phyloP scores from a whole-genome alignment of 2,329 filamentous ascomycete genomes.

The Epichloe sibirici region DNA sequence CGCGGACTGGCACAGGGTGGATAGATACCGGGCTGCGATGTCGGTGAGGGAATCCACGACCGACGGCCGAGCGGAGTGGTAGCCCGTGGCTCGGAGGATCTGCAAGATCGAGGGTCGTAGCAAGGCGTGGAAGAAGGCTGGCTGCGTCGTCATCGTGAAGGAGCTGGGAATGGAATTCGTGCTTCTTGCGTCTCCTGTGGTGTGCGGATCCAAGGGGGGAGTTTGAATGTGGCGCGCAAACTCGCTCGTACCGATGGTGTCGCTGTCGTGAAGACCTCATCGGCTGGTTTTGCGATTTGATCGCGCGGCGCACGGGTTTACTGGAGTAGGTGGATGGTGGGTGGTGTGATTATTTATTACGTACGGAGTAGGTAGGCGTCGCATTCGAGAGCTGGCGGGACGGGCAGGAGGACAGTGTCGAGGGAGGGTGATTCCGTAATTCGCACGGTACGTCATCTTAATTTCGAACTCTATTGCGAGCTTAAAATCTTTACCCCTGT shows the following conservation, averaged over 20 bases:
- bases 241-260: slow-evolving; percentile 15
- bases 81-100: slow-evolving; percentile 83
- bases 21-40: slow-evolving; percentile 69
- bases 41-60: slow-evolving; percentile 84
- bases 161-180: background rate
- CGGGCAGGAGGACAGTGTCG: background rate
- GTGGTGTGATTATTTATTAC: no score
- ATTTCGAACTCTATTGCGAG: background rate
- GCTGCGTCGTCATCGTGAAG: slow-evolving; percentile 32
- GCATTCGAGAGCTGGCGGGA: no score
- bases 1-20: slow-evolving; percentile 60
- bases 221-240: background rate
- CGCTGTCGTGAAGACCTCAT: slow-evolving; percentile 19
- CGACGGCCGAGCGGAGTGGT: slow-evolving; percentile 67
- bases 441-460: background rate
- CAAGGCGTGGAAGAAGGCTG: slow-evolving; percentile 55
- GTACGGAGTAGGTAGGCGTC: no score
- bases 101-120: slow-evolving; percentile 80
- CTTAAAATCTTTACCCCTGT: no score
- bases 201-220: background rate
- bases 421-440: background rate
- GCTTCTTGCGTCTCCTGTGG: background rate
- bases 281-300: slow-evolving; percentile 11
- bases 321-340: no score
- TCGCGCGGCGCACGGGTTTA: slow-evolving; percentile 19